Evolutionary conservation across 2,329 filamentous ascomycete species (phyloP).

Genomic region (Beauveria australis): DNA sequence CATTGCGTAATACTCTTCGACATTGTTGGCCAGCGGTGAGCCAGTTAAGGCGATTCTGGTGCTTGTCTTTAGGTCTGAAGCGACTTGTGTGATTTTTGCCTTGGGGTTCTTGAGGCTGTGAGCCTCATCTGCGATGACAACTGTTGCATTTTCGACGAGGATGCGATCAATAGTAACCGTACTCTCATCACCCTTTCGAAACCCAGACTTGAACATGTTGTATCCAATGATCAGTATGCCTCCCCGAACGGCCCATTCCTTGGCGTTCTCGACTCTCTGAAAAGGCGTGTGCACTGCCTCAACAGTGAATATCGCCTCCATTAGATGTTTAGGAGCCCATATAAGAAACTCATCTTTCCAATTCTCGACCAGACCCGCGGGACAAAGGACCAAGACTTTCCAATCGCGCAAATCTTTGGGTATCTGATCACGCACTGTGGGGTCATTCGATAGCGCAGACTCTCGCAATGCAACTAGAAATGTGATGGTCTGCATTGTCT

Average conservation of each 20-base stretch:
- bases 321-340: conserved; percentile 53
- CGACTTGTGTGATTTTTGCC: conserved; percentile 43
- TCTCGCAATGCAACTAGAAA: conserved; percentile 68
- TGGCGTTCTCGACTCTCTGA: conserved; percentile 38
- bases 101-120: conserved; percentile 65
- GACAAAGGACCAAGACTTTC: conserved; percentile 66
- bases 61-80: conserved; percentile 53
- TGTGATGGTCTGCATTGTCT: conserved; percentile 86
- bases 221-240: conserved; percentile 76
- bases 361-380: conserved; percentile 66
- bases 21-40: conserved; percentile 76
- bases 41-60: conserved; percentile 79
- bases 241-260: conserved; percentile 53
- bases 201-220: conserved; percentile 45
- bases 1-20: conserved; percentile 79
- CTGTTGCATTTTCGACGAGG: conserved; percentile 53
- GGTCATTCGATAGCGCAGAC: conserved; percentile 52
- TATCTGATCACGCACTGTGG: conserved; percentile 54
- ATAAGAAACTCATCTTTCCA: conserved; percentile 70
- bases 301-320: conserved; percentile 52
- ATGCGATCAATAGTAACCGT: conserved; percentile 26
- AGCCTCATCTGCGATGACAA: conserved; percentile 81
- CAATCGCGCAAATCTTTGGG: conserved; percentile 54
- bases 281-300: conserved; percentile 28
- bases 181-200: conserved; percentile 18